Evolutionary conservation across 257 asterid species (phyloP).

Genomic region (Ligustrum vulgare): DNA sequence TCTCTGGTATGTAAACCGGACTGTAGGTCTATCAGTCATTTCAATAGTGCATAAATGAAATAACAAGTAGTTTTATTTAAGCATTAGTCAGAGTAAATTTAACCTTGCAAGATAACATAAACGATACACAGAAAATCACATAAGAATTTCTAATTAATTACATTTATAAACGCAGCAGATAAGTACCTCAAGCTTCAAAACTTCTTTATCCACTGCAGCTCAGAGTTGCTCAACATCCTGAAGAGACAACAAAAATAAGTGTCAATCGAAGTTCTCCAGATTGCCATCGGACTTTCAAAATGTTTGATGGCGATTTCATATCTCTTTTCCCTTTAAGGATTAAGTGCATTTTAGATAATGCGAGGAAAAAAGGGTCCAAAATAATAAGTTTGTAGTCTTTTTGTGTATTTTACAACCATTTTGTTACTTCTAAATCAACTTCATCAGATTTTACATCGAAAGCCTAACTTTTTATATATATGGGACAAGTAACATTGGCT

Average conservation of each 20-base stretch:
- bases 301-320: slow-evolving; percentile 5
- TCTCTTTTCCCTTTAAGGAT: neutral
- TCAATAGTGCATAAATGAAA: neutral
- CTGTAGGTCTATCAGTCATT: neutral
- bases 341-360: neutral
- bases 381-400: neutral
- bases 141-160: slow-evolving; percentile 7
- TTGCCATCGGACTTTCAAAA: slow-evolving; percentile 11
- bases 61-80: slow-evolving; percentile 11
- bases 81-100: slow-evolving; percentile 9
- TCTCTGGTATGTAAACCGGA: too few species aligned
- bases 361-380: neutral
- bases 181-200: slow-evolving; percentile 75
- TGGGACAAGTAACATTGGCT: neutral
- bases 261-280: slow-evolving; percentile 15
- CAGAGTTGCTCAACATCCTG: slow-evolving; percentile 90
- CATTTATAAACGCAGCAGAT: slow-evolving; percentile 17
- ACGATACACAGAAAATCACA: slow-evolving; percentile 10
- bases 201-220: slow-evolving; percentile 62
- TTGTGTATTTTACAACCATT: neutral
- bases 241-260: slow-evolving; percentile 17
- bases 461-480: neutral
- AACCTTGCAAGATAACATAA: slow-evolving; percentile 10
- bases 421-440: neutral
- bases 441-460: neutral